Evolutionary conservation across 108 stramenopile genomes (phyloP).

Genomic region (Stephanodiscus triporus): DNA sequence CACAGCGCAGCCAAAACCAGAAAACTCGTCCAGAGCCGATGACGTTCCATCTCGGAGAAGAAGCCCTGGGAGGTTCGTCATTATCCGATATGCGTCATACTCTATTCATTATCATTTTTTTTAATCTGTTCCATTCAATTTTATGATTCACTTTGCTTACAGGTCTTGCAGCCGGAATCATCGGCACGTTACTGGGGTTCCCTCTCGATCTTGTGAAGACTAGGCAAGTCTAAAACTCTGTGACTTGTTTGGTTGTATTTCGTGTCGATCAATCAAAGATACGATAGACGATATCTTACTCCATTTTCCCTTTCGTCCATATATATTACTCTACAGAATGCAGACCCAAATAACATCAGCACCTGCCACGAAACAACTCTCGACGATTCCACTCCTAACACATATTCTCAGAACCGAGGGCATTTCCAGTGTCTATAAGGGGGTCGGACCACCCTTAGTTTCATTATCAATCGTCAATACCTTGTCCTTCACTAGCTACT

Average conservation of each 20-base stretch:
- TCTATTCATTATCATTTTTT: not conserved
- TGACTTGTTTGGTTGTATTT: constrained; percentile 17
- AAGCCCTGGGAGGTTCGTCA: constrained; percentile 51
- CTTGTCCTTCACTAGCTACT: constrained; percentile 82
- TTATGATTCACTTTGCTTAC: not conserved
- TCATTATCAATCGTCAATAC: constrained; percentile 88
- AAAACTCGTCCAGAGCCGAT: constrained; percentile 10
- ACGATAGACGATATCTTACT: not conserved
- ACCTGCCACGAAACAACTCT: constrained; percentile 31
- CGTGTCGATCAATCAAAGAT: constrained; percentile 45
- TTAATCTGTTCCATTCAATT: not conserved
- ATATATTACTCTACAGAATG: constrained; percentile 54
- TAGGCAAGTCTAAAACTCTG: constrained; percentile 17
- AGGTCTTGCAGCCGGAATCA: constrained; percentile 77
- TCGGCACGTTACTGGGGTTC: constrained; percentile 91
- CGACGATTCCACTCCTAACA: constrained; percentile 30
- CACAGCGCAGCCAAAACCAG: constrained; percentile 10
- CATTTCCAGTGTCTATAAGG: constrained; percentile 77
- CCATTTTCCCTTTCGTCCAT: not conserved
- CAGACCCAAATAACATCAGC: constrained; percentile 38
- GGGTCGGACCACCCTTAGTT: constrained; percentile 82
- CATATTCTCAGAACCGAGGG: constrained; percentile 79
- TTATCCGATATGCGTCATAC: not conserved
- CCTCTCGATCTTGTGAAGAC: constrained; percentile 81
- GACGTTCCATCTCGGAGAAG: constrained; percentile 61